Percentiles rank a stretch among this genome's conserved stretches.
Evolutionary conservation across 768 basidiomycete species (phyloP).

Genomic region (Suillus paluster): DNA sequence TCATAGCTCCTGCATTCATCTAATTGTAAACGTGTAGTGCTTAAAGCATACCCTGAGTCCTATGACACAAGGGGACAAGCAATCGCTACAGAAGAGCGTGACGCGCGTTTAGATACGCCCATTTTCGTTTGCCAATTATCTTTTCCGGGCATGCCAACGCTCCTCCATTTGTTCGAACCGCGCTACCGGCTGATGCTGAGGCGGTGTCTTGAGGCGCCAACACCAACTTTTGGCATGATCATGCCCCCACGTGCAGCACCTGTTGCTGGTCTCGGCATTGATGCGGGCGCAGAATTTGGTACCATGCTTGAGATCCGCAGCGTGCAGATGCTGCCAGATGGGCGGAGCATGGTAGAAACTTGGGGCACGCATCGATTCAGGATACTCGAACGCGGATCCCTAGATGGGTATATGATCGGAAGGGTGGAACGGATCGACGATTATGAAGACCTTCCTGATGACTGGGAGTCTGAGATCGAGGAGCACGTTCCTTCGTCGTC

Average conservation of each 20-base stretch:
- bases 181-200: slow-evolving; percentile 96
- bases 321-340: slow-evolving; percentile 89
- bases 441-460: slow-evolving; percentile 38
- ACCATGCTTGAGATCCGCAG: slow-evolving; percentile 91
- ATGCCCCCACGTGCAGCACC: slow-evolving; percentile 59
- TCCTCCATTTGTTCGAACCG: slow-evolving; percentile 94
- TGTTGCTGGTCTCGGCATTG: slow-evolving; percentile 22
- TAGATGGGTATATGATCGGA: slow-evolving; percentile 92
- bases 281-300: slow-evolving; percentile 62
- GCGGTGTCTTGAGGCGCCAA: slow-evolving; percentile 80
- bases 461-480: slow-evolving; percentile 26
- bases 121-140: slow-evolving; percentile 90
- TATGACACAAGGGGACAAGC: slow-evolving; percentile 67
- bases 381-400: slow-evolving; percentile 77
- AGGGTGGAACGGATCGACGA: slow-evolving; percentile 66
- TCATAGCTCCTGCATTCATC: slow-evolving; percentile 15
- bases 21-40: slow-evolving; percentile 46
- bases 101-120: slow-evolving; percentile 82
- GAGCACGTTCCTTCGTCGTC: slow-evolving; percentile 18
- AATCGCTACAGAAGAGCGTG: slow-evolving; percentile 78
- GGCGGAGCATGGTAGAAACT: slow-evolving; percentile 85
- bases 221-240: slow-evolving; percentile 92
- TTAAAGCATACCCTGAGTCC: slow-evolving; percentile 66
- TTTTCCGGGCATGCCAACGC: slow-evolving; percentile 90
- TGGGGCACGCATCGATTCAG: slow-evolving; percentile 77